A percentile compares a stretch with the other conserved stretches of the same genome.
Conservation (phyloP, 176 grass and related monocot species). For the Bromus sterilis region DNA sequence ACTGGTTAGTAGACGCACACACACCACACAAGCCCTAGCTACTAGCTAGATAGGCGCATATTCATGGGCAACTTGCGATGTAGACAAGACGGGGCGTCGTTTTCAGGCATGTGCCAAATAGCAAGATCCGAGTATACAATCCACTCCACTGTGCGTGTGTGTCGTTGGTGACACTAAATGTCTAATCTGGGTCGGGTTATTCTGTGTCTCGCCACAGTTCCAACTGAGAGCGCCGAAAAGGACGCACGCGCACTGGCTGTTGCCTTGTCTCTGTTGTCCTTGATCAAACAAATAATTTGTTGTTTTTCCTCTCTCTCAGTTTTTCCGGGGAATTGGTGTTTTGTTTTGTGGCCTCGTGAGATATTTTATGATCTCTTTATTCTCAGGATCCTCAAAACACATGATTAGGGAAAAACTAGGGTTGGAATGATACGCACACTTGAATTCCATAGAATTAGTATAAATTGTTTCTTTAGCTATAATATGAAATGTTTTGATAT, state of each 20-base stretch:
- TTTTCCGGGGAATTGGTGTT: too few species aligned
- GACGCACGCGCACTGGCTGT: background rate
- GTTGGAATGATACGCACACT: too few species aligned
- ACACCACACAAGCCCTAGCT: background rate
- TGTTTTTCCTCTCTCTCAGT: too few species aligned
- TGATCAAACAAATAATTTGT: background rate
- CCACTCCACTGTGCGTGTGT: background rate
- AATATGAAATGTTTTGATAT: too few species aligned
- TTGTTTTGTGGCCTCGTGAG: background rate
- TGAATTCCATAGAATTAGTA: too few species aligned
- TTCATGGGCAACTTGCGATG: slow-evolving; percentile 3
- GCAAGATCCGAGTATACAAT: background rate
- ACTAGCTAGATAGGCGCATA: background rate
- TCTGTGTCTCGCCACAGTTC: background rate
- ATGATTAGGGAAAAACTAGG: too few species aligned
- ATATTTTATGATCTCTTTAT: background rate
- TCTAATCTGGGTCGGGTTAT: background rate
- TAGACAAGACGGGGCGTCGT: background rate
- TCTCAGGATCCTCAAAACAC: too few species aligned
- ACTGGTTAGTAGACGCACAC: background rate
- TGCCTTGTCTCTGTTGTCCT: background rate
- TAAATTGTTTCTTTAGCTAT: too few species aligned
- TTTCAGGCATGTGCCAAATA: slow-evolving; percentile 27
- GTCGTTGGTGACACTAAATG: too few species aligned
- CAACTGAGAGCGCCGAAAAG: background rate